Conservation (phyloP, 805 yeast genomes). For the Candida sithepensis region DNA sequence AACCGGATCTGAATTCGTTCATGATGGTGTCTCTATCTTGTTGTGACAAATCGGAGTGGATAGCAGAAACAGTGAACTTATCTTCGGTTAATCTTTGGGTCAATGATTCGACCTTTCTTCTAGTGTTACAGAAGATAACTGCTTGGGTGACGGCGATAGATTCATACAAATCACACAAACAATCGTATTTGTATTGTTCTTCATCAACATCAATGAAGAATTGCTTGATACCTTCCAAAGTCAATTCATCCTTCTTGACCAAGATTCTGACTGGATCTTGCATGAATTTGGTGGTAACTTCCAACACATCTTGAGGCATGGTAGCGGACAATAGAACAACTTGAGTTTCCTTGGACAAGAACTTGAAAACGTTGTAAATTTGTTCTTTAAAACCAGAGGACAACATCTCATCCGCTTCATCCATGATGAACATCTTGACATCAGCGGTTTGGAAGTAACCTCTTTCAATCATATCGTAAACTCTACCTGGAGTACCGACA, state of each 20-base stretch:
- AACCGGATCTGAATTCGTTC: constrained; percentile 93
- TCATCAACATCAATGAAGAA: constrained; percentile 86
- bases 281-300: constrained; percentile 88
- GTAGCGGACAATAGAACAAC: constrained; percentile 96
- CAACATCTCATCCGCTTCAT: constrained; percentile 95
- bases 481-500: constrained; percentile 98
- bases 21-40: constrained; percentile 90
- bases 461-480: constrained; percentile 84
- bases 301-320: constrained; percentile 85
- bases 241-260: constrained; percentile 91
- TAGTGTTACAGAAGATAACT: constrained; percentile 96
- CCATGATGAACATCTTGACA: constrained; percentile 84
- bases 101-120: constrained; percentile 90
- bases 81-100: constrained; percentile 72
- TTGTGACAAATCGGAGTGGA: constrained; percentile 97
- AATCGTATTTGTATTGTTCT: constrained; percentile 93
- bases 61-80: constrained; percentile 89
- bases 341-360: constrained; percentile 80
- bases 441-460: constrained; percentile 69
- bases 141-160: constrained; percentile 95
- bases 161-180: constrained; percentile 91
- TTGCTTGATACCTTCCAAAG: constrained; percentile 93
- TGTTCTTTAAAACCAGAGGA: constrained; percentile 94
- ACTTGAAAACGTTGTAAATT: constrained; percentile 85
- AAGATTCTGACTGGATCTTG: constrained; percentile 90